These are phyloP conservation scores for Ramaria sp. DNA, from an alignment of 768 basidiomycete species.

Conservation along the genomic window DNA sequence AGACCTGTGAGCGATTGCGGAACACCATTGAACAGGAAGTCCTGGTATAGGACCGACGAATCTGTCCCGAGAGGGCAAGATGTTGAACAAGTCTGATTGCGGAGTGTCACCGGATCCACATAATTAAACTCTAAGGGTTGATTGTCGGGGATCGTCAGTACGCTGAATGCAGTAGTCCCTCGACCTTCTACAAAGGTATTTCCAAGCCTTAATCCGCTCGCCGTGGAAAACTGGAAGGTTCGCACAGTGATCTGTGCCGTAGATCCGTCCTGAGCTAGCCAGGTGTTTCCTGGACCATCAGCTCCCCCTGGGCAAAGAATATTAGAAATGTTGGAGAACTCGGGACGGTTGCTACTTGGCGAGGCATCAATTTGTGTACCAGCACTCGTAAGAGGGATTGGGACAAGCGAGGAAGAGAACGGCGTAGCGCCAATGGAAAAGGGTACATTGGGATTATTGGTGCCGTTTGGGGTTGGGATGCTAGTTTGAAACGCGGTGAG, in stretches of 20 bases:
- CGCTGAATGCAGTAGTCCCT: conserved; percentile 84
- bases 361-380: conserved; percentile 47
- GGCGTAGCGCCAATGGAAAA: conserved; percentile 74
- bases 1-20: conserved; percentile 74
- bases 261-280: conserved; percentile 70
- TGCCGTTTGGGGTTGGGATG: conserved; percentile 39
- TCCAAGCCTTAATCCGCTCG: conserved; percentile 76
- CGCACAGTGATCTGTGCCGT: conserved; percentile 67
- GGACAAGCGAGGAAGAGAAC: conserved; percentile 84
- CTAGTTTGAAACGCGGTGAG: conserved; percentile 55
- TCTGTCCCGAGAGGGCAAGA: conserved; percentile 76
- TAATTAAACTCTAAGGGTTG: conserved; percentile 66
- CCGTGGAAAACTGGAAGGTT: conserved; percentile 62
- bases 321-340: conserved; percentile 52
- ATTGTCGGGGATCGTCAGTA: conserved; percentile 87
- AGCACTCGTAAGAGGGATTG: conserved; percentile 44
- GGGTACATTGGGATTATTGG: conserved; percentile 80
- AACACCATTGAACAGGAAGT: conserved; percentile 68
- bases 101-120: conserved; percentile 61
- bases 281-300: conserved; percentile 71
- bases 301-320: conserved; percentile 82
- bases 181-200: conserved; percentile 79
- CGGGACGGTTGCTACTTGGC: conserved; percentile 48
- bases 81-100: conserved; percentile 67
- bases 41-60: conserved; percentile 74